Evolutionary conservation across 2,329 filamentous ascomycete species (phyloP), one percentile per base, ranked within the genome.

Genomic region (Akanthomyces dipterigenus): DNA sequence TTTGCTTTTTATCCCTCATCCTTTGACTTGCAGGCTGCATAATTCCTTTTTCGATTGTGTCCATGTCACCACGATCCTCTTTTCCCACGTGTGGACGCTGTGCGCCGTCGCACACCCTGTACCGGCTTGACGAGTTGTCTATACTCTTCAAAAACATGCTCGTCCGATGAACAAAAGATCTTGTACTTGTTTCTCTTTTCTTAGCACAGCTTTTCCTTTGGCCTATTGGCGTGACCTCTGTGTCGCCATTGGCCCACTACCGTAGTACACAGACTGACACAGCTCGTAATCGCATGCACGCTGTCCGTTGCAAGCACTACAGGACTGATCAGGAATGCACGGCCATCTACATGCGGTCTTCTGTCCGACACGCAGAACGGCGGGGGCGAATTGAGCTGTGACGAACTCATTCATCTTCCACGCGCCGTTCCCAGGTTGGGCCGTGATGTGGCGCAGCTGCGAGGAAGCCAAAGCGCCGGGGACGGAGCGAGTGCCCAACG

Each of bases 71-170:
- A 40, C 49, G 55, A 50, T 58, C 45, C 45, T 42, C 45, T 50
- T 58, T 49, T 50, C 45, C 55, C 55, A 58, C 55, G 55, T 58
- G 55, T 40, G n/a, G 11, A 2, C 24, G 38, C 40, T 38, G 55
- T 48, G 42, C 55, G 43, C 42, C 43, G 48, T 48, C 43, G 31
- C 22, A 40, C 43, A 45, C 7, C 38, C 12, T 16, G 18, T 11
- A 31, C 42, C 38, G 38, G 38, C 24, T n/a, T 26, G 40, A 22
- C 51, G 16, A 22, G 20, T 22, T 53, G 20, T n/a, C 34, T 53
- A 31, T 55, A 20, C 34, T n/a, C 38, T 11, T n/a, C n/a, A n/a
- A 14, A 42, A 42, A 14, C 26, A 18, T 50, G n/a, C 36, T 26
- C 8, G 53, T 28, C 16, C 5, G 53, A 31, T 9, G 22, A 26